Percentiles rank a stretch among this genome's conserved stretches.
Evolutionary conservation across 306 rosid genomes (phyloP).

Genomic region (Malus sylvestris): DNA sequence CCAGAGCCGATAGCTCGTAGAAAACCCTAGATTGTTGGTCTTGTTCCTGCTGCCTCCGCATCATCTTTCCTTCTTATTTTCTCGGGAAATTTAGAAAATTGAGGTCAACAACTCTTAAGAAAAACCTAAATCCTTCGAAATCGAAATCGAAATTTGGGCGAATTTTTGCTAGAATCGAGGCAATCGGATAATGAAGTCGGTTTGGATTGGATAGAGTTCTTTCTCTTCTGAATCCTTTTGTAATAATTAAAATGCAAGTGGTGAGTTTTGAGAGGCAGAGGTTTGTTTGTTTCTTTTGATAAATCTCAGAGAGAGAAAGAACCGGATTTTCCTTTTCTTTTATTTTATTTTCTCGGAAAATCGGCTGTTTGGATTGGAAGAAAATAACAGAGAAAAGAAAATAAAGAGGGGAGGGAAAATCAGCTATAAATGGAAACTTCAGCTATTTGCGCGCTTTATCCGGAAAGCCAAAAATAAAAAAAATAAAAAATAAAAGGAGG

Average conservation of each 20-base stretch:
- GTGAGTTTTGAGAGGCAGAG: slow-evolving; percentile 12
- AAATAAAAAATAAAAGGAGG: not conserved
- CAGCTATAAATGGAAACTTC: not conserved
- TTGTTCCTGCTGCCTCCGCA: slow-evolving; percentile 31
- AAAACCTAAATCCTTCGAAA: not conserved
- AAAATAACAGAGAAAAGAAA: not conserved
- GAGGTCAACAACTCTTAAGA: not conserved
- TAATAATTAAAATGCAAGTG: slow-evolving; percentile 12
- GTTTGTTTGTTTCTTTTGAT: slow-evolving; percentile 30
- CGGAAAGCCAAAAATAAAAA: not conserved
- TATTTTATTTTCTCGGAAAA: not conserved
- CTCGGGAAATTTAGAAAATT: not conserved
- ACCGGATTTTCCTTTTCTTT: not conserved
- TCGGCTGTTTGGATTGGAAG: slow-evolving; percentile 17
- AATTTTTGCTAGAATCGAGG: slow-evolving; percentile 27
- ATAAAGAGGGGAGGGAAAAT: not conserved
- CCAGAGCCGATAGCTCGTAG: slow-evolving; percentile 58
- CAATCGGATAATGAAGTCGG: slow-evolving; percentile 29
- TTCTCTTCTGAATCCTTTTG: not conserved
- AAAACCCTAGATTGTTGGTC: slow-evolving; percentile 54
- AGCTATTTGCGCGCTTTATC: not conserved
- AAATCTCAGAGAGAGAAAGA: not conserved
- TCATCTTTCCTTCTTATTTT: slow-evolving; percentile 13
- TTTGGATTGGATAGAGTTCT: slow-evolving; percentile 11
- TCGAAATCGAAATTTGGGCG: not conserved